Base-by-base conservation (phyloP, 1,139 yeast genomes). In the Hansenula sp. region DNA sequence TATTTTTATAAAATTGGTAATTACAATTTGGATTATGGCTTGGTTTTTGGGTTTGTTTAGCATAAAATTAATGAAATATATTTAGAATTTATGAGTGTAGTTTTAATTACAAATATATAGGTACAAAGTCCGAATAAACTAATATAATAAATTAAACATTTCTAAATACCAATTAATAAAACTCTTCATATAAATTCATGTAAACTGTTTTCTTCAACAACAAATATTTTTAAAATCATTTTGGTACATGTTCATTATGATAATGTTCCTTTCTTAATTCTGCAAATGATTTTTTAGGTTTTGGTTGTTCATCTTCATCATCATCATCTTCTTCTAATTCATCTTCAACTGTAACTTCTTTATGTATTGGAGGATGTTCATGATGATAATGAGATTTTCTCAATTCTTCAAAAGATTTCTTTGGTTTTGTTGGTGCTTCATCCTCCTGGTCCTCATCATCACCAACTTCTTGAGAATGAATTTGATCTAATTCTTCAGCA, bases 341-440 rank as follows among this genome's bases (percentile, higher is more conserved):
- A 8, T n/a, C 16, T 21, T 45, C 48, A 2, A 36, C 36, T 6
- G 27, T 25, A 13, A 41, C 34, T 2, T 33, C 20, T 18, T 29
- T 18, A 9, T 34, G 11, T n/a, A 22, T 9, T 33, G 37, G 21
- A 11, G 3, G 19, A 30, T 16, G 17, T 19, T 25, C 31, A 37
- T 37, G 11, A 34, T n/a, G 18, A 37, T n/a, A 27, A 60, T 87
- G 96, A 40, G 75, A 66, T 56, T 83, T 85, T 52, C 96, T 75
- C 73, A 77, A 69, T 51, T 81, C 84, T 56, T 85, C 95, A 55
- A 88, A 88, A 42, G 71, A 62, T 47, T 63, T 69, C 57, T 84
- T 94, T 52, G 74, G 77, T 47, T 78, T 83, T 50, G 74, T 62
- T n/a, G n/a, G n/a, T n/a, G n/a, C 64, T 19, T 59, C 65, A 22